phyloP scores from a whole-genome alignment of 2,329 filamentous ascomycete species.

The Anthostomella pinea region DNA sequence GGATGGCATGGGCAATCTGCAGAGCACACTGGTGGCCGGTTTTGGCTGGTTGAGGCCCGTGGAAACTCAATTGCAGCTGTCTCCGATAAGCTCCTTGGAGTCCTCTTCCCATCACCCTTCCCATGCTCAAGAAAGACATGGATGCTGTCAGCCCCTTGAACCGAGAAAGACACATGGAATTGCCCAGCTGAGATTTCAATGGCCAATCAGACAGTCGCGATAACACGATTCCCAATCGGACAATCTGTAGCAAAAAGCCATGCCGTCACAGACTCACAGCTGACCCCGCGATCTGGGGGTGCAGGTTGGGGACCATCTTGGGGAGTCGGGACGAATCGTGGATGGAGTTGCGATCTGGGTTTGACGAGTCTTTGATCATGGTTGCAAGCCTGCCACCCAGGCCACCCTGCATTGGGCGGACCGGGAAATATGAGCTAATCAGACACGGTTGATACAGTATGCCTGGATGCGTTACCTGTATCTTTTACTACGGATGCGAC shows the following conservation, averaged over 20 bases:
- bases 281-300: slow-evolving; percentile 16
- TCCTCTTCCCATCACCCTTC: not conserved
- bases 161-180: slow-evolving; percentile 1
- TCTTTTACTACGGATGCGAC: slow-evolving; percentile 2
- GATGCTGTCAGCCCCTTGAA: not conserved
- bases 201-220: slow-evolving; percentile 12
- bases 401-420: too few species aligned
- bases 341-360: too few species aligned
- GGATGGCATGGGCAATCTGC: not conserved
- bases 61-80: not conserved
- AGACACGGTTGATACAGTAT: too few species aligned
- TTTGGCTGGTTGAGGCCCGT: not conserved
- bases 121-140: too few species aligned
- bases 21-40: too few species aligned
- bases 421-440: too few species aligned
- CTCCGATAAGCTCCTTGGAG: not conserved
- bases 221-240: too few species aligned
- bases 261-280: slow-evolving; percentile 7
- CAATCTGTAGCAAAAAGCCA: too few species aligned
- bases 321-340: slow-evolving; percentile 2
- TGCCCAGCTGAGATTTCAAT: slow-evolving; percentile 8
- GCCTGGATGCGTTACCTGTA: too few species aligned
- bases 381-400: too few species aligned
- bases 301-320: too few species aligned
- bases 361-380: too few species aligned